Evolutionary conservation across 2,329 filamentous ascomycete species (phyloP), one percentile per base, ranked within the genome.

Genomic region (Torrubiellomyces zombiae): DNA sequence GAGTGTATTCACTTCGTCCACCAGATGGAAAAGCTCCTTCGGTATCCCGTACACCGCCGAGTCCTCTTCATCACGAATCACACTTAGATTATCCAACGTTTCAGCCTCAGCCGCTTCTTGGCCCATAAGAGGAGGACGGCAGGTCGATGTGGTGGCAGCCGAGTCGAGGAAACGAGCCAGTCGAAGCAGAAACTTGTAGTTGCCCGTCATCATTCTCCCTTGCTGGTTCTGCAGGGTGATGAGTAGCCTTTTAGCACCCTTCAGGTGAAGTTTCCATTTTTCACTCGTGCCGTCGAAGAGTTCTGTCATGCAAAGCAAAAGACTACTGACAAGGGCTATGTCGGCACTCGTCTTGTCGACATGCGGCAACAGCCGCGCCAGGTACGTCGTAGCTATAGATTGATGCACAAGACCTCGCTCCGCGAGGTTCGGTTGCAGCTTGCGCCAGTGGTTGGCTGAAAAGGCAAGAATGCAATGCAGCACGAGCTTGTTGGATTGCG

Each of bases 241-340:
- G 6, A 56, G 33, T 4, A 56, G 40, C 3, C 47, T 38, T 29
- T 53, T 50, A n/a, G 52, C 53, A 4, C 50, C 53, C 26, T 52
- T 48, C 11, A 56, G 41, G 28, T 56, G 53, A 26, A 53, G 44
- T 36, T 54, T 51, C 53, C 53, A 56, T 2, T 48, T 46, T 17
- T 47, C 39, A 10, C 50, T 54, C 3, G 50, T 47, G 19, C 53
- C 51, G 27, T 56, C 53, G 13, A 55, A 55, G 7, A 56, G 33
- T 28, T 56, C 53, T 4, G 53, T 53, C 40, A 56, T 48, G 28
- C 51, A 56, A 1, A 56, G 43, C 7, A 56, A 27, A 9, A 56
- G 39, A n/a, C 52, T 48, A 10, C 49, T 45, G 3, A 47, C 44
- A 12, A 55, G 50, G 7, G 52, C 49, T 25, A 53, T 45, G 20